A percentile compares a stretch with the other conserved stretches of the same genome.
These are phyloP conservation scores for Elsinoe perseae DNA, from an alignment of 2,329 filamentous ascomycete genomes.

Conservation along the genomic window DNA sequence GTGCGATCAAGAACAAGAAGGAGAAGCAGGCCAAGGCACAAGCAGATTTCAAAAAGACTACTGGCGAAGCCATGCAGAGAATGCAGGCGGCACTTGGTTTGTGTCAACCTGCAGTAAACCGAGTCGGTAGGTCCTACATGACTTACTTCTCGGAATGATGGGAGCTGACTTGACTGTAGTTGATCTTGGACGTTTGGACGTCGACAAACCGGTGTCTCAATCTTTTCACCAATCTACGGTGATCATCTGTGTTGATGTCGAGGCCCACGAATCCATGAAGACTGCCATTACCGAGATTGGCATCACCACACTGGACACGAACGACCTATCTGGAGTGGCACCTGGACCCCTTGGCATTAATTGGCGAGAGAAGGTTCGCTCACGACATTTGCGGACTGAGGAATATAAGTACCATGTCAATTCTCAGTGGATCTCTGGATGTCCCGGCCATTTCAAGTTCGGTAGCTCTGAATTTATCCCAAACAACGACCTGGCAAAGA, in stretches of 20 bases:
- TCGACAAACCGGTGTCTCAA: slow-evolving; percentile 1
- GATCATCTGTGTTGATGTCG: slow-evolving; percentile 74
- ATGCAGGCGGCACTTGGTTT: slow-evolving; percentile 38
- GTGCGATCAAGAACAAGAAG: slow-evolving; percentile 44
- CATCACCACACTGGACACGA: slow-evolving; percentile 70
- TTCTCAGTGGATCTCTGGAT: slow-evolving; percentile 59
- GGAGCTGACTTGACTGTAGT: background rate
- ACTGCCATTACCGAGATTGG: slow-evolving; percentile 76
- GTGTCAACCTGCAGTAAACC: slow-evolving; percentile 35
- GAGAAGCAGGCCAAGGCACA: slow-evolving; percentile 36
- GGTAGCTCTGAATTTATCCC: slow-evolving; percentile 52
- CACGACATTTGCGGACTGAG: slow-evolving; percentile 66
- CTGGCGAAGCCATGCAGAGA: slow-evolving; percentile 34
- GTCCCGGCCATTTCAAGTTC: slow-evolving; percentile 67
- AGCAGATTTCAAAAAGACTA: background rate
- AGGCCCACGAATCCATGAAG: slow-evolving; percentile 64
- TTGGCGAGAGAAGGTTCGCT: slow-evolving; percentile 62
- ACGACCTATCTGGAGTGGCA: slow-evolving; percentile 45
- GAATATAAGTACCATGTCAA: slow-evolving; percentile 65
- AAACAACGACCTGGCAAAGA: slow-evolving; percentile 36
- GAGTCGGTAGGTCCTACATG: background rate
- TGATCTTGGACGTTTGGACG: background rate
- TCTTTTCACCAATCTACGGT: slow-evolving; percentile 45
- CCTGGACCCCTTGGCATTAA: slow-evolving; percentile 55
- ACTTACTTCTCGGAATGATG: background rate